Conservation (phyloP, 495 filamentous ascomycete species). For the Hyaloscypha variabilis region DNA sequence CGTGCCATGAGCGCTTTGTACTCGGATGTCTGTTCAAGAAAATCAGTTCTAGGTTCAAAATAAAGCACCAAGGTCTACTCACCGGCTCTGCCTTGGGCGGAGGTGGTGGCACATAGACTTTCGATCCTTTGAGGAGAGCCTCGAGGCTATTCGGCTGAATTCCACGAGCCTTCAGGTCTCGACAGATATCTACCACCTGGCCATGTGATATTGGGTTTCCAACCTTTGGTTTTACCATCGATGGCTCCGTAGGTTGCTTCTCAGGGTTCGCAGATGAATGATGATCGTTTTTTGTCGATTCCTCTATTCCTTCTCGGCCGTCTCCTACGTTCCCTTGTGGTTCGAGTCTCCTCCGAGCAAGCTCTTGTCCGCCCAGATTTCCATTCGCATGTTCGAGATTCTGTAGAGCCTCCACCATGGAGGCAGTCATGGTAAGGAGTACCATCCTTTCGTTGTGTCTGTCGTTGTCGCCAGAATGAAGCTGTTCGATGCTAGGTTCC, state of each 20-base stretch:
- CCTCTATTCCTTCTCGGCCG: background rate
- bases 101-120: constrained; percentile 75
- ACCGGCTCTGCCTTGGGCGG: constrained; percentile 80
- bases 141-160: constrained; percentile 52
- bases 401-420: constrained; percentile 61
- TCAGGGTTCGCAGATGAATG: background rate
- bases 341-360: background rate
- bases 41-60: constrained; percentile 22
- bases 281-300: constrained; percentile 1
- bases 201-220: constrained; percentile 79
- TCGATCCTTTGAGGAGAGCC: constrained; percentile 68
- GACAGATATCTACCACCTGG: constrained; percentile 72
- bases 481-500: constrained; percentile 6
- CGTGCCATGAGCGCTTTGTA: constrained; percentile 89
- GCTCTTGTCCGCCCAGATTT: background rate
- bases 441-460: constrained; percentile 63
- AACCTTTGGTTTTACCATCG: constrained; percentile 37
- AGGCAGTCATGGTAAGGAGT: constrained; percentile 71
- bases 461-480: constrained; percentile 2
- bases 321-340: background rate
- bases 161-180: constrained; percentile 45
- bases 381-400: background rate
- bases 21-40: constrained; percentile 65
- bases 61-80: constrained; percentile 34
- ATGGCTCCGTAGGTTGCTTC: constrained; percentile 21